Conservation (phyloP, 306 rosid genomes). For the Citrullus amarus region DNA sequence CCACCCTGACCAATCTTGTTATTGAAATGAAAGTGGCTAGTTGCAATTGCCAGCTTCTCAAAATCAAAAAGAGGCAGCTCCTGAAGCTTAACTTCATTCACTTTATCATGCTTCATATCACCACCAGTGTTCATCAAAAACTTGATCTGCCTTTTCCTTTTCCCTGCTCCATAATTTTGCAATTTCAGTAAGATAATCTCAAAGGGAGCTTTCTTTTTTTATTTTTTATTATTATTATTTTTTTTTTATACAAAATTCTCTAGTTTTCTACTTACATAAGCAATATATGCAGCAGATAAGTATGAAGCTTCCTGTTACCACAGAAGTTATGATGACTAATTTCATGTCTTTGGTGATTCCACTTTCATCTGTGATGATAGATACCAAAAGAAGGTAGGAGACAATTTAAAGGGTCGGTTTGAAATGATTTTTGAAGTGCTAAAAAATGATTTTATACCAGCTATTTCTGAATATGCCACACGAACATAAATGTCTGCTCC, state of each 20-base stretch:
- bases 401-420: too few species aligned
- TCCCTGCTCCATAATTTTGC: background rate
- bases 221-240: too few species aligned
- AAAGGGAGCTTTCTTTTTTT: background rate
- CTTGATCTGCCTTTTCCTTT: background rate
- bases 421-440: too few species aligned
- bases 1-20: conserved; percentile 19
- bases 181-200: background rate
- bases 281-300: background rate
- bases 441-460: background rate
- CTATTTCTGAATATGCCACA: background rate
- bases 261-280: conserved; percentile 8
- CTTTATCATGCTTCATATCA: background rate
- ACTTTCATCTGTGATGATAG: background rate
- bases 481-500: conserved; percentile 11
- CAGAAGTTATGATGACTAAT: background rate
- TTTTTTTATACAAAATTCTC: background rate
- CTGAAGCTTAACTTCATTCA: background rate
- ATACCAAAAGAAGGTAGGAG: background rate
- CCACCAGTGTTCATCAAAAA: background rate
- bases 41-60: conserved; percentile 1
- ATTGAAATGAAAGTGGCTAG: background rate
- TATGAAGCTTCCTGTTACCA: conserved; percentile 4
- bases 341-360: background rate
- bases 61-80: conserved; percentile 1